These are phyloP conservation scores for Oryza meyeriana DNA, from an alignment of 176 grass and related monocot species.

Conservation along the genomic window DNA sequence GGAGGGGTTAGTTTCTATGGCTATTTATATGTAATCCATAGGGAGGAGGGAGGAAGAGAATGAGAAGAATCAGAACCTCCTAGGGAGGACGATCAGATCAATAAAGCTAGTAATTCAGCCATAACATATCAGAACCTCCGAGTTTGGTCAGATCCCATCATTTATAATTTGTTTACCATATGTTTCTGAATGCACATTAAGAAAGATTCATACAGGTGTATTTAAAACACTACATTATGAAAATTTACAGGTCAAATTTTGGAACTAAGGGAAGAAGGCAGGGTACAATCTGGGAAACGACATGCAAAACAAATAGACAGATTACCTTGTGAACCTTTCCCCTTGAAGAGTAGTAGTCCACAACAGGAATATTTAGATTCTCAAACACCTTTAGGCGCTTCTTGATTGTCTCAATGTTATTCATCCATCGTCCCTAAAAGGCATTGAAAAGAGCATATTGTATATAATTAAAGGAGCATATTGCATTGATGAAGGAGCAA, in stretches of 20 bases:
- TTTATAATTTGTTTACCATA: background rate
- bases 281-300: background rate
- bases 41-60: too few species aligned
- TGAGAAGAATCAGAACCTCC: too few species aligned
- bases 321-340: conserved; percentile 90
- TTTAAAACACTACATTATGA: too few species aligned
- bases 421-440: conserved; percentile 89
- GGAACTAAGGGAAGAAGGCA: background rate
- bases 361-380: conserved; percentile 86
- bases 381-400: conserved; percentile 90
- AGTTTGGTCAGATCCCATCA: background rate
- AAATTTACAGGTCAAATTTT: background rate
- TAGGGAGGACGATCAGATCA: too few species aligned
- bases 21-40: too few species aligned
- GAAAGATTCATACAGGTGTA: too few species aligned
- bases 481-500: conserved; percentile 68
- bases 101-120: too few species aligned
- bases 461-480: conserved; percentile 94
- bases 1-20: too few species aligned
- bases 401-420: conserved; percentile 90
- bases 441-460: conserved; percentile 40
- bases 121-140: background rate
- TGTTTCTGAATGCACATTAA: conserved; percentile 14
- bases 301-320: background rate
- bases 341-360: conserved; percentile 75